Evolutionary conservation across 108 stramenopile genomes (phyloP).

Genomic region (Pseudonitzschia pungens): DNA sequence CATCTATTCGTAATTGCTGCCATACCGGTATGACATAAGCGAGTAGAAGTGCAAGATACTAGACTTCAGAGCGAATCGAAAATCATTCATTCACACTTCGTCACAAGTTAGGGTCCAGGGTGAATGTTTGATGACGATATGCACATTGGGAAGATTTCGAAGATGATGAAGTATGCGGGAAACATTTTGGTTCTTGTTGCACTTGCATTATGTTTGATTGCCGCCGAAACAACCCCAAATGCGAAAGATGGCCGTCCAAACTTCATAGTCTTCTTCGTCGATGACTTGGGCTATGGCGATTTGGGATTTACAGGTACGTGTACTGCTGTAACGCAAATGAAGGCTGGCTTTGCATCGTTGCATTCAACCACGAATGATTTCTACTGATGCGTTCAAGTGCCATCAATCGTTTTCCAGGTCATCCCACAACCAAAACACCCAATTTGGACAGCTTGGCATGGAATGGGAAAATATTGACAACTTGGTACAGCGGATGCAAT

Average conservation of each 20-base stretch:
- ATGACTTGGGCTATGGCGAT: conserved; percentile 61
- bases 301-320: conserved; percentile 42
- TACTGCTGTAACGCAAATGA: not conserved
- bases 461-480: conserved; percentile 43
- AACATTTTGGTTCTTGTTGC: not conserved
- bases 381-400: not conserved
- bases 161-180: not conserved
- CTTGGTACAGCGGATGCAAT: conserved; percentile 56
- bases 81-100: no score
- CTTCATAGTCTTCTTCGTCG: conserved; percentile 55
- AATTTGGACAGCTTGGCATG: conserved; percentile 47
- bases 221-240: conserved; percentile 2
- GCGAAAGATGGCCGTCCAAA: conserved; percentile 34
- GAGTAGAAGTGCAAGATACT: no score
- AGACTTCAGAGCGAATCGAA: no score
- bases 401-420: not conserved
- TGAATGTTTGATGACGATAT: no score
- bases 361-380: not conserved
- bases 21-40: no score
- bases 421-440: conserved; percentile 43
- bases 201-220: not conserved
- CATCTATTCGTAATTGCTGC: no score
- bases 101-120: no score
- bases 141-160: no score
- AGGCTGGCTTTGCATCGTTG: not conserved